These are phyloP conservation scores for Sphaerulina vaccinii DNA, from an alignment of 2,329 filamentous ascomycete genomes.

Conservation along the genomic window DNA sequence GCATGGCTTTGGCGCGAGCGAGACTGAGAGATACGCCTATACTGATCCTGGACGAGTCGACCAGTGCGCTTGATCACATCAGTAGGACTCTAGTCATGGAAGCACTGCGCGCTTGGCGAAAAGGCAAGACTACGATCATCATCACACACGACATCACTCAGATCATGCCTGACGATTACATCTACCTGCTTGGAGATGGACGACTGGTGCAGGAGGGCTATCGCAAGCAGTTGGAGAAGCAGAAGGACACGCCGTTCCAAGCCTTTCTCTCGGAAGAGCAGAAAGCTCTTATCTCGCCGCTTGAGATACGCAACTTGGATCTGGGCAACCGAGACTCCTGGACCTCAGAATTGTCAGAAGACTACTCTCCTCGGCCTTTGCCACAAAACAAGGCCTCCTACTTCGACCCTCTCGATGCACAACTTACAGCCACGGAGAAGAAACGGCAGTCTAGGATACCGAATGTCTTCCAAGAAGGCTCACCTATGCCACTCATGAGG, in stretches of 20 bases:
- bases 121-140: constrained; percentile 81
- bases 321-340: constrained; percentile 3
- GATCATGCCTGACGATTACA: constrained; percentile 69
- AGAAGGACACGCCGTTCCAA: constrained; percentile 35
- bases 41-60: constrained; percentile 84
- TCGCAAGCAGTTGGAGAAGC: constrained; percentile 53
- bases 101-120: constrained; percentile 73
- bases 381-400: constrained; percentile 9
- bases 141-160: constrained; percentile 87
- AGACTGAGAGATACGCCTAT: constrained; percentile 74
- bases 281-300: constrained; percentile 21
- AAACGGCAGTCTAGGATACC: constrained; percentile 31
- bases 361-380: not conserved
- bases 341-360: constrained; percentile 11
- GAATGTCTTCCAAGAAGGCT: constrained; percentile 29
- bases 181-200: constrained; percentile 75
- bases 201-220: constrained; percentile 67
- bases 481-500: constrained; percentile 28
- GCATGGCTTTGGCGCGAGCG: constrained; percentile 76
- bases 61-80: constrained; percentile 77
- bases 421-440: constrained; percentile 31
- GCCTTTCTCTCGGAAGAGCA: constrained; percentile 30
- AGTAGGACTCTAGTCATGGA: constrained; percentile 69
- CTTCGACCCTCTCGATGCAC: constrained; percentile 32
- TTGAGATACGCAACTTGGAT: constrained; percentile 21